Conservation (phyloP, 441 rosid genomes). For the Mallotus repandus region DNA sequence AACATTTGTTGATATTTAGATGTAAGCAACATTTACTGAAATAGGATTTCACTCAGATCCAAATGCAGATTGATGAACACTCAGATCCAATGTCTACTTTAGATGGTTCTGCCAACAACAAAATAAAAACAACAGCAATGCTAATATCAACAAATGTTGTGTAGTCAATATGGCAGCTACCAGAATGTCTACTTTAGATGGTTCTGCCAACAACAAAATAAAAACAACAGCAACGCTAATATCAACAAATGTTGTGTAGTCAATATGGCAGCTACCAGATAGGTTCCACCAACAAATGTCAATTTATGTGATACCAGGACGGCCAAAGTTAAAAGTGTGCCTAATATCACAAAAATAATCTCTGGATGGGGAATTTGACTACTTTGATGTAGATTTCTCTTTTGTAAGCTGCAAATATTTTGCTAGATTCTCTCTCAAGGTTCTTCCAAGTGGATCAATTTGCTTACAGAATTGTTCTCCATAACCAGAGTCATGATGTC, state of each 20-base stretch:
- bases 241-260: background rate
- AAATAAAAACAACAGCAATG: background rate
- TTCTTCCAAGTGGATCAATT: slow-evolving; percentile 55
- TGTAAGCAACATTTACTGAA: no score
- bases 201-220: background rate
- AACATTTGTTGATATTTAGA: no score
- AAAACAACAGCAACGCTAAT: background rate
- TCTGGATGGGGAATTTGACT: background rate
- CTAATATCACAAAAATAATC: background rate
- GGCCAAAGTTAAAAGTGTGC: background rate
- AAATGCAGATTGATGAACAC: no score
- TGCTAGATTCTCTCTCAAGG: slow-evolving; percentile 53
- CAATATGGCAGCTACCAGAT: background rate
- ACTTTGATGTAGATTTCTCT: slow-evolving; percentile 23
- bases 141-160: background rate
- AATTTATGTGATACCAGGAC: background rate
- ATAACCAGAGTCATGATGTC: slow-evolving; percentile 72
- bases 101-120: background rate
- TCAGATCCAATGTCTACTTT: no score
- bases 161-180: background rate
- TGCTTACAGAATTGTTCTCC: slow-evolving; percentile 62
- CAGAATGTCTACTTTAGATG: no score
- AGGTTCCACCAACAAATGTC: background rate
- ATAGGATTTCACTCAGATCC: background rate
- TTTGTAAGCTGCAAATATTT: slow-evolving; percentile 39